These are phyloP conservation scores for Cyclotella distinguenda DNA, from an alignment of 108 stramenopile genomes.

Conservation along the genomic window DNA sequence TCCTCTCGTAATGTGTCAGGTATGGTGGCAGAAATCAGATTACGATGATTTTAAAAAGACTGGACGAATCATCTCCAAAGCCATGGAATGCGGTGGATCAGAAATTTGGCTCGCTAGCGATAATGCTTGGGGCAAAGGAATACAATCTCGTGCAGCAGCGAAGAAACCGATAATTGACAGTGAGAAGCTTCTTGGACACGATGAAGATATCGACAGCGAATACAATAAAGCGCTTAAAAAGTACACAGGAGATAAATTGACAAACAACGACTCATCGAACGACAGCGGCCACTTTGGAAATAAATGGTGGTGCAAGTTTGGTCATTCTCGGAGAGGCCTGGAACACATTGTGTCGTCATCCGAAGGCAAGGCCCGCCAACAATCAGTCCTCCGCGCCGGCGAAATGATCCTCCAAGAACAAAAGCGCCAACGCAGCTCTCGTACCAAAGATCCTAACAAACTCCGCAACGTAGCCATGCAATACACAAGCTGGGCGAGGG, in stretches of 20 bases:
- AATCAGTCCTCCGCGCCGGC: slow-evolving; percentile 65
- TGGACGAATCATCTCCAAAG: slow-evolving; percentile 83
- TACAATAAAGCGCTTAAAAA: slow-evolving; percentile 27
- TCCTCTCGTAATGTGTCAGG: neutral
- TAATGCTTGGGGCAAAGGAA: slow-evolving; percentile 62
- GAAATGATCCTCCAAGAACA: slow-evolving; percentile 75
- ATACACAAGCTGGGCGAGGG: slow-evolving; percentile 82
- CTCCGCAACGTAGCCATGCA: slow-evolving; percentile 67
- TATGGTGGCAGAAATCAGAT: slow-evolving; percentile 86
- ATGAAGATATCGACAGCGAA: slow-evolving; percentile 7
- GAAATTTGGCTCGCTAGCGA: slow-evolving; percentile 82
- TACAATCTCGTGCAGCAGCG: slow-evolving; percentile 14
- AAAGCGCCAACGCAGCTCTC: slow-evolving; percentile 57
- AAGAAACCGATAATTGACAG: neutral
- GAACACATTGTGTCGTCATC: slow-evolving; percentile 83
- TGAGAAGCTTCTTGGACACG: neutral
- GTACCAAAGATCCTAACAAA: slow-evolving; percentile 75
- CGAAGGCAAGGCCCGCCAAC: slow-evolving; percentile 78
- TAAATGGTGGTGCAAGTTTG: slow-evolving; percentile 88
- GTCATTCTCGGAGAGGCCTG: slow-evolving; percentile 83
- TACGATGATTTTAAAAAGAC: slow-evolving; percentile 89
- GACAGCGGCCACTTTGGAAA: slow-evolving; percentile 18
- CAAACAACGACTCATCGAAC: neutral
- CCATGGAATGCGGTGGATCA: slow-evolving; percentile 84
- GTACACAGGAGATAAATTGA: slow-evolving; percentile 19